phyloP scores from a whole-genome alignment of 2,329 filamentous ascomycete species.

The Aspergillus pseudotamarii region DNA sequence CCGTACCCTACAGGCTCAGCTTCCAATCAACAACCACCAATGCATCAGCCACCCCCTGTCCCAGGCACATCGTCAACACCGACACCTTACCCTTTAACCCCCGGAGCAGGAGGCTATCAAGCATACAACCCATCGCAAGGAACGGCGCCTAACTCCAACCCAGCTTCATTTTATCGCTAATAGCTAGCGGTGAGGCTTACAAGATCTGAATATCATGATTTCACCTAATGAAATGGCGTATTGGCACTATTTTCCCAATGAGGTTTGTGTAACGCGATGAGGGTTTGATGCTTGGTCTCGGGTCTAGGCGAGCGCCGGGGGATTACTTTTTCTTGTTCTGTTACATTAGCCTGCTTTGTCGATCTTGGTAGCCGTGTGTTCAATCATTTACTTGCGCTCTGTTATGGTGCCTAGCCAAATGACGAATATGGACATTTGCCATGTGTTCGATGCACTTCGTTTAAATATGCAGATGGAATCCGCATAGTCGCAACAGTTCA shows the following conservation, averaged over 20 bases:
- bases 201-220: background rate
- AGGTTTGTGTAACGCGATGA: slow-evolving; percentile 7
- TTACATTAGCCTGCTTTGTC: slow-evolving; percentile 9
- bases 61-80: slow-evolving; percentile 34
- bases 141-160: slow-evolving; percentile 36
- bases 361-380: background rate
- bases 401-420: background rate
- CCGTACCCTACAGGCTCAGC: slow-evolving; percentile 36
- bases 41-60: slow-evolving; percentile 39
- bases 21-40: slow-evolving; percentile 34
- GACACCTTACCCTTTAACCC: slow-evolving; percentile 37
- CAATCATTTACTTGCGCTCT: background rate
- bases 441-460: background rate
- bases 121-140: slow-evolving; percentile 41
- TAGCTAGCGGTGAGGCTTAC: background rate
- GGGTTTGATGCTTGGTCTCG: background rate
- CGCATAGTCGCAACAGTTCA: background rate
- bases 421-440: background rate
- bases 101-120: slow-evolving; percentile 36
- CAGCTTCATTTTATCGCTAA: slow-evolving; percentile 44
- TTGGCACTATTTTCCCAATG: background rate
- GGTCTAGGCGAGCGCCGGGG: background rate
- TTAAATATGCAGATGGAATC: background rate
- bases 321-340: background rate
- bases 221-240: background rate